Conservation (phyloP, 164 flowering plant genomes). For the Santalum album region DNA sequence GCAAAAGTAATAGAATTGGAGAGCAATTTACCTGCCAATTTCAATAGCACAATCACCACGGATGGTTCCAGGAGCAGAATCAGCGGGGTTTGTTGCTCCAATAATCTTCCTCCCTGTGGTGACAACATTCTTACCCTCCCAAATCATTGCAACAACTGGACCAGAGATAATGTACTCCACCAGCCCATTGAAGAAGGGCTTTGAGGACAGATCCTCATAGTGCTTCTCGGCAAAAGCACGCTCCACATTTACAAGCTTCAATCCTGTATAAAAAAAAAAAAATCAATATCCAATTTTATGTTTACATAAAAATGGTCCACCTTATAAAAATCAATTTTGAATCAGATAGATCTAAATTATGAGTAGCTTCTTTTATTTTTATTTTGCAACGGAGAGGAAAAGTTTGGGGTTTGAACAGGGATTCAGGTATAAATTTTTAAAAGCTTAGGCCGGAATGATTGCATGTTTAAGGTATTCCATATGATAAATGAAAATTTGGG, state of each 20-base stretch:
- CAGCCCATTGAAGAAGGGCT: conserved; percentile 77
- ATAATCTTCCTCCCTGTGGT: conserved; percentile 78
- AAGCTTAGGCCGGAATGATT: too few relatives aligned
- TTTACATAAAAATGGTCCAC: too few relatives aligned
- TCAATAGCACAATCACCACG: conserved; percentile 92
- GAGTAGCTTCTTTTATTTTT: too few relatives aligned
- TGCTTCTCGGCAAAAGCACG: conserved; percentile 86
- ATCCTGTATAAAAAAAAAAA: conserved; percentile 33
- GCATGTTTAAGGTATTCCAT: too few relatives aligned
- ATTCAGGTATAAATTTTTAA: too few relatives aligned
- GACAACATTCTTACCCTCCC: conserved; percentile 92
- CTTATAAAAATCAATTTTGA: too few relatives aligned
- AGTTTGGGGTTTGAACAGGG: too few relatives aligned
- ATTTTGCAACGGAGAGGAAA: too few relatives aligned
- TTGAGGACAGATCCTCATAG: conserved; percentile 69
- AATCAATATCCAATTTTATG: neutral
- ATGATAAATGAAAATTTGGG: too few relatives aligned
- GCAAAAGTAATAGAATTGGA: too few relatives aligned
- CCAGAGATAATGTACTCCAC: conserved; percentile 87
- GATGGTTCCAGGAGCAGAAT: conserved; percentile 89
- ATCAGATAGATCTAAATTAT: too few relatives aligned
- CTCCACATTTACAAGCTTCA: conserved; percentile 72
- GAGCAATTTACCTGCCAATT: conserved; percentile 59
- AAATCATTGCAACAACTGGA: conserved; percentile 91
- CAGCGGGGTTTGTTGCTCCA: conserved; percentile 89